Evolutionary conservation across 2,329 filamentous ascomycete genomes (phyloP).

Genomic region (Aspergillus transmontanensis): DNA sequence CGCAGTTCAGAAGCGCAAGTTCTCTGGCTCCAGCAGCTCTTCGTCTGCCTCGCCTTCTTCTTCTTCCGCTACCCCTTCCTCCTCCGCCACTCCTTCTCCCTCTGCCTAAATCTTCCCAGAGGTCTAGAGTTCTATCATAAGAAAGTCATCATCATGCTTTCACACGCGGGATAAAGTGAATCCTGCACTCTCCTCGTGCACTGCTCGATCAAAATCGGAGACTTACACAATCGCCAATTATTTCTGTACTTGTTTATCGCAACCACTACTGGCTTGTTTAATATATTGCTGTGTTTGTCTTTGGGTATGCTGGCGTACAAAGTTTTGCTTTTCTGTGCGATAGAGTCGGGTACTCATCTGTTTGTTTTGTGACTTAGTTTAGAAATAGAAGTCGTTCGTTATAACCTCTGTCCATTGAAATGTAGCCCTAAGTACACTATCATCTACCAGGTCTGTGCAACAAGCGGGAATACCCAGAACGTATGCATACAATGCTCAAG

Average conservation of each 20-base stretch:
- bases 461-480: too few relatives aligned
- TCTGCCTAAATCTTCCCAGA: background rate
- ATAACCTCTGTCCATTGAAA: too few relatives aligned
- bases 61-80: background rate
- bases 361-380: background rate
- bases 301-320: background rate
- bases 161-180: rapidly evolving
- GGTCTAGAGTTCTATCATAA: background rate
- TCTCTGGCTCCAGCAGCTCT: background rate
- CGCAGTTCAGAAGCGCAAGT: background rate
- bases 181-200: background rate
- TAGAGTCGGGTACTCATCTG: background rate
- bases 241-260: background rate
- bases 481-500: too few relatives aligned
- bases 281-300: background rate
- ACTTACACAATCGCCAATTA: background rate
- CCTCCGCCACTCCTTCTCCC: background rate
- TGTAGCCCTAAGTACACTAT: too few relatives aligned
- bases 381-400: background rate
- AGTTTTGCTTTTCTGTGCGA: background rate
- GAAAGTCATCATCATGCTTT: background rate
- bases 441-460: too few relatives aligned
- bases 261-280: background rate
- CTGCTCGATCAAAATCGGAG: too few relatives aligned
- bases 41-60: background rate